Evolutionary conservation across 495 filamentous ascomycete genomes (phyloP), one percentile per base, ranked within the genome.

Genomic region (Thermochaetoides thermophila): DNA sequence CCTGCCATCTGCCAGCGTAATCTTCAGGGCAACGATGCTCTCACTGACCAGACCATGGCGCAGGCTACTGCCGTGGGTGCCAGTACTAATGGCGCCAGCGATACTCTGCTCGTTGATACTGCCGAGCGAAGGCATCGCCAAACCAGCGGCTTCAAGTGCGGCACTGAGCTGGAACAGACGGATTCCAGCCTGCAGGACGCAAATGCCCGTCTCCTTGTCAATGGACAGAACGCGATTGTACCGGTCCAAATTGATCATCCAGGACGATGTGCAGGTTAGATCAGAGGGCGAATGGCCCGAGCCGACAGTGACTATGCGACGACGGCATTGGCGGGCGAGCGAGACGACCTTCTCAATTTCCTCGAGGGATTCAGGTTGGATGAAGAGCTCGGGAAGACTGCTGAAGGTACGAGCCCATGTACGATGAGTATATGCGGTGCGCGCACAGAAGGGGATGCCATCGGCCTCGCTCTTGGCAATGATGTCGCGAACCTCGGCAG

Each of bases 401-500:
- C 76, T 76, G 60, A 85, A 89, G 24, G 89, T 96, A 50, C 76
- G 78, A 17, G 91, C 89, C 89, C 89, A 97, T n/a, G 91, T 97
- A 46, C 79, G 76, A 64, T 97, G 89, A 22, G 70, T 57, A 56
- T 95, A 73, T 19, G 68, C 57, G 35, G 61, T 55, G 30, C 67
- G 63, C 3, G 81, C 78, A 55, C 76, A 81, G 64, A 95, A 94
- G 17, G 84, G 77, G 17, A 84, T 39, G 31, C 37, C 52, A 40
- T 62, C 56, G 27, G 40, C 27, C 26, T 37, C 16, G 25, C 43
- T 32, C 11, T 16, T 21, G 14, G 42, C 28, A 27, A 59, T 35
- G 22, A 39, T 38, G 23, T 39, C 33, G 26, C 38, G 44, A 21
- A 45, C 35, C 14, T 42, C 34, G 22, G 30, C n/a, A 9, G 48